Evolutionary conservation across 1,139 yeast species (phyloP).

Genomic region (Suhomyces bokatorum): DNA sequence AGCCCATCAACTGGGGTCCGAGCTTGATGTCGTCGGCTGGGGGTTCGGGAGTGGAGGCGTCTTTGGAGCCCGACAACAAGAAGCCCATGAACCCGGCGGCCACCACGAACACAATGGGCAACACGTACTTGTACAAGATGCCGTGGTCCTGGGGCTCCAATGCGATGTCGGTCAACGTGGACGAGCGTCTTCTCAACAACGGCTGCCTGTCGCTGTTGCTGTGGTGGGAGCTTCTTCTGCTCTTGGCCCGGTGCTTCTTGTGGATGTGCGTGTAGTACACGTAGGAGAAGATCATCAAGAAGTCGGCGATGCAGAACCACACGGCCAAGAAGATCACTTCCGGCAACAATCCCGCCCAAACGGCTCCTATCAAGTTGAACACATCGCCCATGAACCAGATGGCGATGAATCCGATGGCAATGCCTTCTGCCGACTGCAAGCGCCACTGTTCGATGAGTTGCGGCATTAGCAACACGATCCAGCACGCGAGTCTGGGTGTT

Average conservation of each 20-base stretch:
- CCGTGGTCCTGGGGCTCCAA: slow-evolving; percentile 46
- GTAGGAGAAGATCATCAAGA: slow-evolving; percentile 61
- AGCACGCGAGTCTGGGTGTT: slow-evolving; percentile 57
- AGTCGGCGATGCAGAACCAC: slow-evolving; percentile 75
- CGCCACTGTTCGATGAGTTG: slow-evolving; percentile 84
- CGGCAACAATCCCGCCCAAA: slow-evolving; percentile 72
- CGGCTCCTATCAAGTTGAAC: slow-evolving; percentile 63
- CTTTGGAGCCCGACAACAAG: slow-evolving; percentile 40
- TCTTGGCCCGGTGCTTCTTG: slow-evolving; percentile 30
- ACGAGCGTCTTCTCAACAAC: slow-evolving; percentile 42
- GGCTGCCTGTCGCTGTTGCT: slow-evolving; percentile 15
- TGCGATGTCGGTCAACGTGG: slow-evolving; percentile 47
- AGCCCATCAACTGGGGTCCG: slow-evolving; percentile 74
- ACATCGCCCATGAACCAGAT: slow-evolving; percentile 78
- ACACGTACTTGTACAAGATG: slow-evolving; percentile 49
- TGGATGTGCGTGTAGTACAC: slow-evolving; percentile 52
- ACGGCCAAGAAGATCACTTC: slow-evolving; percentile 68
- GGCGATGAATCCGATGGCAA: slow-evolving; percentile 65
- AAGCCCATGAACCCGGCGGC: slow-evolving; percentile 68
- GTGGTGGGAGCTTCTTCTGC: slow-evolving; percentile 10
- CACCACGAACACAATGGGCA: slow-evolving; percentile 66
- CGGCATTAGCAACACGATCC: slow-evolving; percentile 79
- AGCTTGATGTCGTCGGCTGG: slow-evolving; percentile 27
- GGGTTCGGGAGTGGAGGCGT: slow-evolving; percentile 18
- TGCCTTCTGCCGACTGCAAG: slow-evolving; percentile 74